Conservation (phyloP, 2,329 filamentous ascomycete genomes). For the Ilyonectria mors-panacis region DNA sequence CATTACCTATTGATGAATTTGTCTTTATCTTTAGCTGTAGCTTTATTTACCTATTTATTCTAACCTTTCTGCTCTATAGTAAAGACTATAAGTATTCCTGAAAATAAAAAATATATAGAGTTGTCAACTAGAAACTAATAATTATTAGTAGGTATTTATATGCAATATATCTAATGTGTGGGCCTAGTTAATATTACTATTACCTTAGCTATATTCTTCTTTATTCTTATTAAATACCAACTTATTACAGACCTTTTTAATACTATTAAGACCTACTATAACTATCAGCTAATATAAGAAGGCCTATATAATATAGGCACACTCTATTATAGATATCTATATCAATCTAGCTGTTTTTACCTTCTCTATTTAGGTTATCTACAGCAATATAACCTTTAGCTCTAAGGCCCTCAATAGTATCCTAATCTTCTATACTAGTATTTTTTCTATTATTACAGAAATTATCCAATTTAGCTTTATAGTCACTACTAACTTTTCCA, state of each 20-base stretch:
- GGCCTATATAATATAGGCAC: constrained; percentile 51
- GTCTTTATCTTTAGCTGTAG: constrained; percentile 38
- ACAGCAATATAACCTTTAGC: constrained; percentile 54
- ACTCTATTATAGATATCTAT: constrained; percentile 49
- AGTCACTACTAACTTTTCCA: constrained; percentile 47
- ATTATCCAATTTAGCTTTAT: constrained; percentile 55
- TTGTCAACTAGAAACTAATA: neutral
- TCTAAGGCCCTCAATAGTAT: constrained; percentile 53
- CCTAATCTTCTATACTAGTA: constrained; percentile 55
- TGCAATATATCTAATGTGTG: constrained; percentile 30
- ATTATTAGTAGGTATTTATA: constrained; percentile 29
- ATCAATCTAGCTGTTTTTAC: constrained; percentile 53
- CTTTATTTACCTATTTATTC: constrained; percentile 41
- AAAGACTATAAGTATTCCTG: constrained; percentile 34
- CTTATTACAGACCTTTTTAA: constrained; percentile 42
- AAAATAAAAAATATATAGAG: neutral
- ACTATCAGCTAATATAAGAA: constrained; percentile 36
- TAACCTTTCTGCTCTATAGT: constrained; percentile 40
- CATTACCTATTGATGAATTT: constrained; percentile 35
- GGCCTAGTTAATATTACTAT: constrained; percentile 27
- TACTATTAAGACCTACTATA: constrained; percentile 10
- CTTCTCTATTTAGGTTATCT: constrained; percentile 56
- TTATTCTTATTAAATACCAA: constrained; percentile 39
- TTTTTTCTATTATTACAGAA: constrained; percentile 54
- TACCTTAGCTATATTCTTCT: constrained; percentile 35